Conservation (phyloP, 2,329 filamentous ascomycete genomes). For the Cadophora luteo-olivacea region DNA sequence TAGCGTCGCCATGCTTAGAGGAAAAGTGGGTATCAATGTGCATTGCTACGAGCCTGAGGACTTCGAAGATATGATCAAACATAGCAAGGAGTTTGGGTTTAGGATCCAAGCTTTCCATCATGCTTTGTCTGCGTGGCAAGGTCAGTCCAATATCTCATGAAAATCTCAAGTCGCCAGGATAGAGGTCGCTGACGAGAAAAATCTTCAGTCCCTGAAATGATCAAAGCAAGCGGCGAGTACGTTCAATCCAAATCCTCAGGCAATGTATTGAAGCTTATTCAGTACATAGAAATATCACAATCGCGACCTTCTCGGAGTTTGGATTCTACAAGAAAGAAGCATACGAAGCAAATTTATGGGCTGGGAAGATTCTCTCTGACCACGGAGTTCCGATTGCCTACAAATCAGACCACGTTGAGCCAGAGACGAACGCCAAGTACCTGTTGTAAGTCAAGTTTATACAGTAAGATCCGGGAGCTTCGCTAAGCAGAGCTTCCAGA, state of each 20-base stretch:
- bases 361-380: slow-evolving; percentile 49
- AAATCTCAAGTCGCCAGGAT: not conserved
- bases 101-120: slow-evolving; percentile 51
- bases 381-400: slow-evolving; percentile 51
- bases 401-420: slow-evolving; percentile 50
- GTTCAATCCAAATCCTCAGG: slow-evolving; percentile 22
- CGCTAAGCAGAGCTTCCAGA: slow-evolving; percentile 27
- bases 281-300: slow-evolving; percentile 47
- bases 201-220: slow-evolving; percentile 46
- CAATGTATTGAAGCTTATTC: not conserved
- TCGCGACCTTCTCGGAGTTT: slow-evolving; percentile 52
- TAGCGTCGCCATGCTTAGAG: slow-evolving; percentile 49
- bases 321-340: slow-evolving; percentile 52
- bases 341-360: slow-evolving; percentile 50
- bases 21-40: slow-evolving; percentile 50
- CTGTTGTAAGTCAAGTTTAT: slow-evolving; percentile 42
- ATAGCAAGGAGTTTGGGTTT: slow-evolving; percentile 52
- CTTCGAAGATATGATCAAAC: slow-evolving; percentile 51
- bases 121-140: slow-evolving; percentile 48
- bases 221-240: slow-evolving; percentile 48
- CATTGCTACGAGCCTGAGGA: slow-evolving; percentile 55
- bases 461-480: not conserved
- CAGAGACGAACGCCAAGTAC: slow-evolving; percentile 50
- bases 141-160: not conserved
- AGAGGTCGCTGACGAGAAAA: not conserved